These are phyloP conservation scores for Sabuloglossum arenarium DNA, from an alignment of 495 filamentous ascomycete species.

Conservation along the genomic window DNA sequence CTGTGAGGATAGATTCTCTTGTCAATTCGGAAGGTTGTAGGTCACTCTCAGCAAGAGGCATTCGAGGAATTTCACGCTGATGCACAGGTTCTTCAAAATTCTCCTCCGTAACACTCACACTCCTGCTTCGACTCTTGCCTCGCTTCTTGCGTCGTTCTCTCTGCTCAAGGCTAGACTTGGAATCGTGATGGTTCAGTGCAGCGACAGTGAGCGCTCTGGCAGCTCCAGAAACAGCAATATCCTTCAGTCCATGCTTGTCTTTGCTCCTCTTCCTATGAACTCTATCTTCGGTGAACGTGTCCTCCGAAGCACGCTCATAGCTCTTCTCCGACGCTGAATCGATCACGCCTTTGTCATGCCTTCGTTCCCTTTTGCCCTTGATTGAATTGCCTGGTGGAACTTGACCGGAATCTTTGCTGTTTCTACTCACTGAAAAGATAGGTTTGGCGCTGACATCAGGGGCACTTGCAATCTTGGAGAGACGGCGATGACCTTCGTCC, in stretches of 20 bases:
- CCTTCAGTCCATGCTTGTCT: slow-evolving; percentile 26
- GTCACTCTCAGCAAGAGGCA: slow-evolving; percentile 63
- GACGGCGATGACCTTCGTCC: slow-evolving; percentile 23
- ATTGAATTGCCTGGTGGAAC: slow-evolving; percentile 33
- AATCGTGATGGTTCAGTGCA: slow-evolving; percentile 44
- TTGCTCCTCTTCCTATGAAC: slow-evolving; percentile 37
- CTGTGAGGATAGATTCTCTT: slow-evolving; percentile 70
- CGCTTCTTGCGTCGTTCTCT: slow-evolving; percentile 26
- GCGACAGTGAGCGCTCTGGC: slow-evolving; percentile 39
- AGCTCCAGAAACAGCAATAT: slow-evolving; percentile 31
- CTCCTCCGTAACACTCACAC: slow-evolving; percentile 29
- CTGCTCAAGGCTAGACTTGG: slow-evolving; percentile 33
- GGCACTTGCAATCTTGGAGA: slow-evolving; percentile 48
- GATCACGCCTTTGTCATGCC: slow-evolving; percentile 23
- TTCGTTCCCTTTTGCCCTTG: slow-evolving; percentile 26
- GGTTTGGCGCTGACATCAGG: slow-evolving; percentile 43
- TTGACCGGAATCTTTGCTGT: slow-evolving; percentile 35
- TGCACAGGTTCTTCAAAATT: slow-evolving; percentile 12
- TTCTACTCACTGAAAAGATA: slow-evolving; percentile 39
- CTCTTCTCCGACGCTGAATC: slow-evolving; percentile 24
- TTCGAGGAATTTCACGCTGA: slow-evolving; percentile 5
- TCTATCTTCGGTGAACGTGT: slow-evolving; percentile 30
- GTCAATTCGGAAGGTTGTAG: slow-evolving; percentile 71
- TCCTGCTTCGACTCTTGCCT: slow-evolving; percentile 32
- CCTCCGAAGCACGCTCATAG: slow-evolving; percentile 22